Base-by-base conservation (phyloP, 2,329 filamentous ascomycete species). In the Venturia asperata region DNA sequence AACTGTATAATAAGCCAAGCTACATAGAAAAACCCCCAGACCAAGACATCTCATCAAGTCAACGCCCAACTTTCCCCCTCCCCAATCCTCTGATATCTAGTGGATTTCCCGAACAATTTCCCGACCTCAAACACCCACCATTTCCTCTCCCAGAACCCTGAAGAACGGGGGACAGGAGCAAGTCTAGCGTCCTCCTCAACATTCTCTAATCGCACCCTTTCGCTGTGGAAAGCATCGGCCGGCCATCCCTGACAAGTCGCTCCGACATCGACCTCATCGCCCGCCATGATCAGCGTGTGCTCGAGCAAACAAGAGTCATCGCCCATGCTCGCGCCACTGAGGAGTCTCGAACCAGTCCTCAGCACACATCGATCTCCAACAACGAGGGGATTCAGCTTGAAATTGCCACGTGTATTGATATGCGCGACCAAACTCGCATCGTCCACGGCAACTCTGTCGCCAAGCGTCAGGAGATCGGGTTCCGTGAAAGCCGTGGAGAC, bases 281-380 rank as follows among this genome's bases (percentile, higher is more conserved):
- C 83, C 1, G 79, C 79, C 77, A 85, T 81, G 52, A 85, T 76
- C 4, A 85, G 75, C 0, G 83, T 85, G 68, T 85, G 83, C 73
- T 85, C 83, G 43, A 85, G 70, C 43, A 85, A 72, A 68, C 81
- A 82, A 24, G 79, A 78, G 68, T 83, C 82, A 2, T 77, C 73
- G 65, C 78, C 78, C 82, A 85, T 84, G 24, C 70, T 76, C 4
- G 82, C 82, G 13, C 82, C 83, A 47, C 78, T 81, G 62, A 85
- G 74, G 64, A 85, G 71, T 41, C 83, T 74, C 55, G 79, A 82
- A 1, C 82, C 82, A 2, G 78, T 79, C 10, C 83, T 74, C 68
- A 85, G 69, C 10, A 85, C 82, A 68, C 80, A 81, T 19, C 83
- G 71, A 65, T 81, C 76, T 0, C 81, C 82, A 11, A 85, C 80